phyloP scores from a whole-genome alignment of 2,329 filamentous ascomycete species.

The Alternaria ventricosa region DNA sequence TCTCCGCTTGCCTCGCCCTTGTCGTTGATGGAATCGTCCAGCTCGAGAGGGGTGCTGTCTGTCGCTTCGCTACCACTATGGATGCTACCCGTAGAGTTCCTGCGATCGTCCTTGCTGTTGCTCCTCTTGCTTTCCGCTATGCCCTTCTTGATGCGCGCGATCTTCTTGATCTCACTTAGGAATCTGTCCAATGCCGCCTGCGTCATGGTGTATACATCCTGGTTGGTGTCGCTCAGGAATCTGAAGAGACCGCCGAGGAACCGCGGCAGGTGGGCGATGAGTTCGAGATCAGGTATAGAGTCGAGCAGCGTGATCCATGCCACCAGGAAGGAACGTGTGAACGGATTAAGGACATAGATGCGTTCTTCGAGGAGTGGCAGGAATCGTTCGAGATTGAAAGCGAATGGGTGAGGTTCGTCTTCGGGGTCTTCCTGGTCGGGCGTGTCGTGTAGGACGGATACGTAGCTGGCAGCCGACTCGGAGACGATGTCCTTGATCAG shows the following conservation, averaged over 20 bases:
- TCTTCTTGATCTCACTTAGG: constrained; percentile 90
- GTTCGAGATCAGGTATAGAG: constrained; percentile 93
- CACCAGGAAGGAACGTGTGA: constrained; percentile 92
- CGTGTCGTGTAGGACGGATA: constrained; percentile 79
- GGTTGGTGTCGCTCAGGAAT: constrained; percentile 89
- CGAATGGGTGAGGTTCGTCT: constrained; percentile 48
- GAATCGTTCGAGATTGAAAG: constrained; percentile 89
- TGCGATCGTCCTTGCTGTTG: constrained; percentile 70
- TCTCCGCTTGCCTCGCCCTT: constrained; percentile 54
- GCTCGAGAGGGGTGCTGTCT: constrained; percentile 56
- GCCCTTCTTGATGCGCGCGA: constrained; percentile 89
- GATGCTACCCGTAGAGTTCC: constrained; percentile 68
- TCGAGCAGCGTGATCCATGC: constrained; percentile 95
- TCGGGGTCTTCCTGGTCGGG: constrained; percentile 54
- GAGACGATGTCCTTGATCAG: constrained; percentile 96
- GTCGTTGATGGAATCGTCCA: constrained; percentile 57
- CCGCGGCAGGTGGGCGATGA: constrained; percentile 89
- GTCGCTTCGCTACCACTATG: constrained; percentile 62
- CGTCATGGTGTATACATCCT: constrained; percentile 93
- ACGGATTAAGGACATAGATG: constrained; percentile 93
- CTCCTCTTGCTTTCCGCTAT: constrained; percentile 83
- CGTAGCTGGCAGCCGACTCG: constrained; percentile 92
- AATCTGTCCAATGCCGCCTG: constrained; percentile 90
- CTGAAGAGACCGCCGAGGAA: constrained; percentile 89
- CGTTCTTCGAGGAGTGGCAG: constrained; percentile 93